Percentiles rank a stretch among this genome's conserved stretches.
These are phyloP conservation scores for Furcasterigmium sp. DNA, from an alignment of 2,329 filamentous ascomycete genomes.

Conservation along the genomic window DNA sequence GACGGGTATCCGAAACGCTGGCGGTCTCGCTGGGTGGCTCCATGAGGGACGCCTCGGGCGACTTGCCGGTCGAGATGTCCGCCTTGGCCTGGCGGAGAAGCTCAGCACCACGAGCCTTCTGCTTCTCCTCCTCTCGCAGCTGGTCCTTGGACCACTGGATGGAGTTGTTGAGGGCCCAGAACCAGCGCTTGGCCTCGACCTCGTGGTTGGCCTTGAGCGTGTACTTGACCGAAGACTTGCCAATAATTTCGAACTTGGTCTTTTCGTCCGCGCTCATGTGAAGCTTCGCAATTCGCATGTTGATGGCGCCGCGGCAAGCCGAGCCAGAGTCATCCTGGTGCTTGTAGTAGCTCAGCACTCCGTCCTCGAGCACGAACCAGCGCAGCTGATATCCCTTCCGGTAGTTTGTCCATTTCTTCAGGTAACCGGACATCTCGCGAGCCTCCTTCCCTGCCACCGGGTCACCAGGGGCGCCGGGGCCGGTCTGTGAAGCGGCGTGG, in stretches of 20 bases:
- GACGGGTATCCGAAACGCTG: slow-evolving; percentile 41
- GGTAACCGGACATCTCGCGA: slow-evolving; percentile 94
- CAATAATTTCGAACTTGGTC: slow-evolving; percentile 94
- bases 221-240: slow-evolving; percentile 98
- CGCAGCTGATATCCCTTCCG: slow-evolving; percentile 92
- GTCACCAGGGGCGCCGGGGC: slow-evolving; percentile 50
- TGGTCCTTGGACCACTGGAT: slow-evolving; percentile 99
- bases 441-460: slow-evolving; percentile 75
- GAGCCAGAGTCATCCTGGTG: slow-evolving; percentile 96
- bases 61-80: slow-evolving; percentile 56
- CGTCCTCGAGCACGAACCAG: slow-evolving; percentile 97
- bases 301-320: slow-evolving; percentile 94
- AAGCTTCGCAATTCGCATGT: slow-evolving; percentile 92
- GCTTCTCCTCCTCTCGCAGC: slow-evolving; percentile 80
- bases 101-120: slow-evolving; percentile 70
- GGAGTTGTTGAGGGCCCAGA: slow-evolving; percentile 97
- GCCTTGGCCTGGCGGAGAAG: slow-evolving; percentile 73
- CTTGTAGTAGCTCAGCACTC: slow-evolving; percentile 97
- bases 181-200: slow-evolving; percentile 97
- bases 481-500: slow-evolving; percentile 55
- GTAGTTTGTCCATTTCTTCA: slow-evolving; percentile 99
- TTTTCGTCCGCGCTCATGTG: slow-evolving; percentile 98
- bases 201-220: slow-evolving; percentile 97
- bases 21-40: slow-evolving; percentile 46
- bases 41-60: slow-evolving; percentile 38